Base-by-base conservation (phyloP, 257 asterid genomes). In the Primulina tabacum region DNA sequence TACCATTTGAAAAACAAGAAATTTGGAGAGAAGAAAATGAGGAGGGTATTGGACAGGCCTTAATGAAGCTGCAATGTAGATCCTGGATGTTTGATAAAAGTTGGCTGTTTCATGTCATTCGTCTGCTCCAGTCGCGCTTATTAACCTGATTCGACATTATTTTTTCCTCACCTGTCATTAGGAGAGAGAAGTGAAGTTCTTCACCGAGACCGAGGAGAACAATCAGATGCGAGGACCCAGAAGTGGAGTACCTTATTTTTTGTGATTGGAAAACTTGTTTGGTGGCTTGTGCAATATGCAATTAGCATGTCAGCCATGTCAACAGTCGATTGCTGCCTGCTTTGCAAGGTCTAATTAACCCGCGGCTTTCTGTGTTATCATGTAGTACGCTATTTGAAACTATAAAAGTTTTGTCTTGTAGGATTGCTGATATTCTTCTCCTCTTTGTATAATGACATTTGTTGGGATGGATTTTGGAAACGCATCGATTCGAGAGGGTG, bases 141-240 rank as follows among this genome's bases (percentile, higher is more conserved):
- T 10, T 9, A 60, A 32, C 70, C 55, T 70, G 72, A 11, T 58
- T 14, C 14, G 4, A 47, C 20, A 20, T 20, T 62, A 43, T 18
- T 47, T 20, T 65, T 11, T 28, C 33, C 21, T 33, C 47, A 28
- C 52, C 11, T 35, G 69, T 62, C 57, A 56, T 61, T 78, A 93
- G 99, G 99, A 93, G 87, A 82, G 97, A 74, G 97, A 90, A 74
- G 97, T 93, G 83, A 90, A 93, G 89, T 93, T 93, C 75, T 93
- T 93, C 87, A 87, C 99, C 1, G 99, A 93, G 81, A 93, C 99
- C 0, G 99, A 93, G 76, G 99, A 93, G 81, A 93, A 90, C 89
- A 93, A 93, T 83, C 99, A 93, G 78, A 93, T 93, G 99, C 83
- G 99, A 74, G 99, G 99, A 60, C 99, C 97, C 18, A 90, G 99